phyloP scores from a whole-genome alignment of 2,329 filamentous ascomycete genomes.

The Scytalidium lignicola region DNA sequence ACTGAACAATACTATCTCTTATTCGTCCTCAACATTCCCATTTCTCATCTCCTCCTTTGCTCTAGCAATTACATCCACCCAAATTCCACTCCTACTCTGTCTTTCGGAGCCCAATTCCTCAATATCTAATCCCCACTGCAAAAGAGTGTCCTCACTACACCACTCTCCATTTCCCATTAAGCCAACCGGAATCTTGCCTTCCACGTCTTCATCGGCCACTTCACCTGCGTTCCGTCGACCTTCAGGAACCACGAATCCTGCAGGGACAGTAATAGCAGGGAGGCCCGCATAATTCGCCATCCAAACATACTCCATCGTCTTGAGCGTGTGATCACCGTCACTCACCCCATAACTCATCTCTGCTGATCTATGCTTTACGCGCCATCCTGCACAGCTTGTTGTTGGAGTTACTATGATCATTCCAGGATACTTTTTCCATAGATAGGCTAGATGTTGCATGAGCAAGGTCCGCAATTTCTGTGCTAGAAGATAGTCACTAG shows the following conservation, averaged over 20 bases:
- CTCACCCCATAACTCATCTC: slow-evolving; percentile 38
- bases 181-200: slow-evolving; percentile 42
- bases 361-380: slow-evolving; percentile 27
- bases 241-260: slow-evolving; percentile 38
- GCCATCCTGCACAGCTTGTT: slow-evolving; percentile 44
- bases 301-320: slow-evolving; percentile 47
- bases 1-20: slow-evolving; percentile 2
- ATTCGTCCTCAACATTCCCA: slow-evolving; percentile 1
- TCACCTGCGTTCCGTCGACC: slow-evolving; percentile 27
- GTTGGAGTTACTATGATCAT: slow-evolving; percentile 69
- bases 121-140: slow-evolving; percentile 43
- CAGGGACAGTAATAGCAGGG: slow-evolving; percentile 40
- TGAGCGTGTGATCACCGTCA: slow-evolving; percentile 41
- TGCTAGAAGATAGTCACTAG: slow-evolving; percentile 62
- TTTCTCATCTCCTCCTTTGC: not conserved
- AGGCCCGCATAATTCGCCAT: slow-evolving; percentile 46
- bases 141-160: slow-evolving; percentile 43
- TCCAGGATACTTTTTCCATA: slow-evolving; percentile 61
- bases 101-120: slow-evolving; percentile 35
- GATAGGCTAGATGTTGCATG: slow-evolving; percentile 64
- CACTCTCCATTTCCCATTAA: slow-evolving; percentile 53
- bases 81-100: slow-evolving; percentile 15
- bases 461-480: slow-evolving; percentile 65
- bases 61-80: not conserved
- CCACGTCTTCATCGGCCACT: slow-evolving; percentile 25